These are phyloP conservation scores for Lithospermum erythrorhizon DNA, from an alignment of 257 asterid species.

Conservation along the genomic window DNA sequence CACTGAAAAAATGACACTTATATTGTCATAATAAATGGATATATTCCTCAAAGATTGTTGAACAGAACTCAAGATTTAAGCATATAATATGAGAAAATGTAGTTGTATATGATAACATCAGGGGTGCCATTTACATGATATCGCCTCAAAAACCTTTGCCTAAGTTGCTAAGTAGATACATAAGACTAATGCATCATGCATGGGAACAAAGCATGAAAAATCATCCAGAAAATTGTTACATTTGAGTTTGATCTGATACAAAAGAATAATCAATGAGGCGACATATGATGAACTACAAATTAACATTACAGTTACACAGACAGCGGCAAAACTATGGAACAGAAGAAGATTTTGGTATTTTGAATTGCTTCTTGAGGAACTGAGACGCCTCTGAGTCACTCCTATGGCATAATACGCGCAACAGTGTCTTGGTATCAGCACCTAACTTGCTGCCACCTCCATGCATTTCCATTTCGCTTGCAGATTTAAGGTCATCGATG, in stretches of 20 bases:
- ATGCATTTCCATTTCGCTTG: constrained; percentile 60
- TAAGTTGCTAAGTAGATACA: too few species aligned
- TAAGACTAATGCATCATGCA: neutral
- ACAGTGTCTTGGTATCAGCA: constrained; percentile 69
- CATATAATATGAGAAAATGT: too few species aligned
- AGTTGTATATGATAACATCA: too few species aligned
- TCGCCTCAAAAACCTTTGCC: too few species aligned
- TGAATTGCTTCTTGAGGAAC: constrained; percentile 91
- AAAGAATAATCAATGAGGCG: neutral
- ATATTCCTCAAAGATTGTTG: too few species aligned
- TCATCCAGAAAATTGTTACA: neutral
- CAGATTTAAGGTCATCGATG: constrained; percentile 79
- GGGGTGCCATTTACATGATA: too few species aligned
- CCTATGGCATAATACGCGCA: constrained; percentile 75
- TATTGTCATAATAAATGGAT: too few species aligned
- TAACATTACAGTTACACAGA: neutral
- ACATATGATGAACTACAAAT: neutral
- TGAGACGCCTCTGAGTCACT: constrained; percentile 90
- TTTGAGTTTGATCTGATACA: neutral
- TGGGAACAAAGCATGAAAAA: neutral
- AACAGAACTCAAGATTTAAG: too few species aligned
- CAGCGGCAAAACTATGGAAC: constrained; percentile 20
- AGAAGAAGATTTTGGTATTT: constrained; percentile 58
- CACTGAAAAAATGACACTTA: too few species aligned
- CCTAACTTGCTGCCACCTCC: constrained; percentile 79